Evolutionary conservation across 2,329 filamentous ascomycete species (phyloP), one percentile per base, ranked within the genome.

Genomic region (Epichloe festucae): DNA sequence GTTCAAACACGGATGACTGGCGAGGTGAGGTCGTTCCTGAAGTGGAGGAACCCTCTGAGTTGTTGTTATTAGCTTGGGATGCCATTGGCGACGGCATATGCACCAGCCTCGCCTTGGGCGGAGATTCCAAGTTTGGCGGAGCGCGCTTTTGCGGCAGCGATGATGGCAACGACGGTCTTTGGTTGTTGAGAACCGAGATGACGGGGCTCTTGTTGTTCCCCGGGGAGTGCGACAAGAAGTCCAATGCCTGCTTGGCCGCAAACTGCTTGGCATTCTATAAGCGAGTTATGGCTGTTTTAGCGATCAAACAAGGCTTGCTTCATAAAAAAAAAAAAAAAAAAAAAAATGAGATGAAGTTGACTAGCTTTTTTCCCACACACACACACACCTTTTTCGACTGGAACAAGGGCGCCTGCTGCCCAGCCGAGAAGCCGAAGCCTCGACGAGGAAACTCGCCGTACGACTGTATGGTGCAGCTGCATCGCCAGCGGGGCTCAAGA

Each of bases 191-290:
- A 10, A 34, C 36, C 15, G 15, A 6, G 11, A 19, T 14, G 3
- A 14, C 3, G 10, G 40, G 3, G 14, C 4, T 43, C 27, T 4
- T 15, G 31, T 4, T 15, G 31, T 0, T 43, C 7, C 17, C 17
- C 6, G 23, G 27, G 10, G 36, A 17, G 23, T n/a, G 38, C 23
- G 45, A n/a, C 36, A 77, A 64, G 64, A 68, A 76, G 7, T 67
- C 61, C 21, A 73, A 56, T 23, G 75, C 75, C 12, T 67, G 69
- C 56, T 70, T 71, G 21, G 77, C 75, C 0, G 77, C 76, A 55
- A 73, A 77, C 54, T 72, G 67, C 60, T 76, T 79, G 23, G 78
- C 76, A 38, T 72, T 61, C 64, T 70, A 46, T 2, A 10, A n/a
- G 11, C 27, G 10, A 36, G n/a, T 36, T 4, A 19, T 31, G 14